Conservation (phyloP, 2,329 filamentous ascomycete genomes). For the Xylariaceae sp. region DNA sequence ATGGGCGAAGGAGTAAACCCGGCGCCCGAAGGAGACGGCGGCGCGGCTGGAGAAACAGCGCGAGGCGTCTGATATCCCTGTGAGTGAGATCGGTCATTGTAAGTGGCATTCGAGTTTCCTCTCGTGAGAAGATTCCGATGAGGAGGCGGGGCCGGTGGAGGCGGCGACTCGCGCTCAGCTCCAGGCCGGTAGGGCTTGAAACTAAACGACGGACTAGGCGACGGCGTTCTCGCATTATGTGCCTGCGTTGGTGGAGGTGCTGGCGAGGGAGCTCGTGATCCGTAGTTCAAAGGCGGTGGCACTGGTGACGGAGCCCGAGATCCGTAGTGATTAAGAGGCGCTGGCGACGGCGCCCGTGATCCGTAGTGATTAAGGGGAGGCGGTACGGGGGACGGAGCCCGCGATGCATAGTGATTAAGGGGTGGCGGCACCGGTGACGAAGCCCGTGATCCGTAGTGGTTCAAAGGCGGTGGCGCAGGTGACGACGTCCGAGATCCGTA, state of each 20-base stretch:
- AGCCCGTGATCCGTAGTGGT: neutral
- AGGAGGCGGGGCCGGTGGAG: slow-evolving; percentile 77
- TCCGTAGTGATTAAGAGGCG: slow-evolving; percentile 26
- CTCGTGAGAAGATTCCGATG: slow-evolving; percentile 57
- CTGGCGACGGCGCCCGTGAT: slow-evolving; percentile 38
- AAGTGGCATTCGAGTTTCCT: slow-evolving; percentile 33
- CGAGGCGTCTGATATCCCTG: slow-evolving; percentile 50
- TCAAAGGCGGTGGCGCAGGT: slow-evolving; percentile 27
- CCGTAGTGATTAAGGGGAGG: slow-evolving; percentile 17
- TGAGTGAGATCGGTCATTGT: slow-evolving; percentile 34
- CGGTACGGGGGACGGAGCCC: slow-evolving; percentile 35
- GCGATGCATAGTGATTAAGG: slow-evolving; percentile 18
- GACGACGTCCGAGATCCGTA: slow-evolving; percentile 32
- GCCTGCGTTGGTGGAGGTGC: slow-evolving; percentile 27
- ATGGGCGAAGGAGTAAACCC: slow-evolving; percentile 84
- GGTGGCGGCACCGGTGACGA: slow-evolving; percentile 32
- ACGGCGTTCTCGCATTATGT: slow-evolving; percentile 34
- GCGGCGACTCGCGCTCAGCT: slow-evolving; percentile 51
- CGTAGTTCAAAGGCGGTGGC: slow-evolving; percentile 24
- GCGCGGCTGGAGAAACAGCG: slow-evolving; percentile 56
- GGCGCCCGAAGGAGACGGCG: slow-evolving; percentile 60
- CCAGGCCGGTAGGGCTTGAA: slow-evolving; percentile 34
- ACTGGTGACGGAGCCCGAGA: slow-evolving; percentile 17
- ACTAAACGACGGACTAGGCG: slow-evolving; percentile 37
- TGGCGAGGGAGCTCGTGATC: slow-evolving; percentile 37